These are phyloP conservation scores for Teunomyces stri DNA, from an alignment of 805 yeast genomes.

Conservation along the genomic window DNA sequence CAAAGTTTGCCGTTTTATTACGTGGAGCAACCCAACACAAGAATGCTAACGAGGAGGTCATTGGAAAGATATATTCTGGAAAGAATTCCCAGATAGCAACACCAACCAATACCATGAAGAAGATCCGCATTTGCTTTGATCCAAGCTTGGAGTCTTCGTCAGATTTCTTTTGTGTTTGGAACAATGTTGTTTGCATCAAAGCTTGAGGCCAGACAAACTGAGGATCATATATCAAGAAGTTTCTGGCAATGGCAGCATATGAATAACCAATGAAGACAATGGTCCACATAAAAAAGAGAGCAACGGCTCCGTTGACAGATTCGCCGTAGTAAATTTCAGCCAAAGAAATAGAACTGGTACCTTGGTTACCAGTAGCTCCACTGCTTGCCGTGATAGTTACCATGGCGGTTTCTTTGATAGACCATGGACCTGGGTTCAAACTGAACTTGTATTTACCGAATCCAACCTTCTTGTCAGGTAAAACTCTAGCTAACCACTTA, in stretches of 20 bases:
- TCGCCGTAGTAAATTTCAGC: conserved; percentile 45
- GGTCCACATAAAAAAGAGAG: conserved; percentile 48
- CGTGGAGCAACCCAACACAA: conserved; percentile 50
- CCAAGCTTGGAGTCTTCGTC: conserved; percentile 14
- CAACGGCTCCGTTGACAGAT: conserved; percentile 33
- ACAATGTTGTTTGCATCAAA: conserved; percentile 49
- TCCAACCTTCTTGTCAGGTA: conserved; percentile 33
- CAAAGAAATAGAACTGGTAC: conserved; percentile 47
- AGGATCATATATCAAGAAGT: conserved; percentile 46
- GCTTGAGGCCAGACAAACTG: conserved; percentile 50
- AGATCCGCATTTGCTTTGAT: conserved; percentile 35
- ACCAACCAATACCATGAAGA: conserved; percentile 30
- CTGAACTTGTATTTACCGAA: conserved; percentile 25
- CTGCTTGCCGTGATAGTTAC: conserved; percentile 51
- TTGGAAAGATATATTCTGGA: conserved; percentile 48
- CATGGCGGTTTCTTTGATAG: conserved; percentile 52
- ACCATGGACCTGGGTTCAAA: conserved; percentile 56
- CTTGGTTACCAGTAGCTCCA: conserved; percentile 53
- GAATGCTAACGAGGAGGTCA: conserved; percentile 48
- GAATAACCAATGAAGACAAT: conserved; percentile 54
- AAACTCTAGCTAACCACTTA: conserved; percentile 38
- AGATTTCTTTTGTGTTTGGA: conserved; percentile 28
- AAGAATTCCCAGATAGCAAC: conserved; percentile 48
- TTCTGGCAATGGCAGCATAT: conserved; percentile 51
- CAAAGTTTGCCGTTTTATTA: conserved; percentile 38